Evolutionary conservation across 2,329 filamentous ascomycete genomes (phyloP).

Genomic region (Sclerotinia subarctica): DNA sequence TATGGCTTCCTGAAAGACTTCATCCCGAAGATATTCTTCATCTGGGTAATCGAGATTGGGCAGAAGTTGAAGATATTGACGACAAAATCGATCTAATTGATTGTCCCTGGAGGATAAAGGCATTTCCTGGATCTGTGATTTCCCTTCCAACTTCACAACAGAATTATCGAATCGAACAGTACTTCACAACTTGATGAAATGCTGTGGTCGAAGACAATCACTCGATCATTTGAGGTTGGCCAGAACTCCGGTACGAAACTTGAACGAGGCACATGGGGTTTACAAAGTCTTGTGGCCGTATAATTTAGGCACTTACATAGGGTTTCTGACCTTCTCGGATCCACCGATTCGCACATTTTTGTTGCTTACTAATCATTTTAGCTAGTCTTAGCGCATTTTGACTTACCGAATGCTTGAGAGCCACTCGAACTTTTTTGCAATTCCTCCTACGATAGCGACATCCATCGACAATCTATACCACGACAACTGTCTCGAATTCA

Average conservation of each 20-base stretch:
- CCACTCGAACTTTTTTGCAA: slow-evolving; percentile 25
- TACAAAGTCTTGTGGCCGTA: background rate
- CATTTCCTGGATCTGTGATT: background rate
- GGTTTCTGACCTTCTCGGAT: slow-evolving; percentile 24
- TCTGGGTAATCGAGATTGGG: slow-evolving; percentile 62
- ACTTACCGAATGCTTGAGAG: slow-evolving; percentile 24
- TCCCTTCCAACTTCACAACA: background rate
- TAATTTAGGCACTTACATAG: slow-evolving; percentile 27
- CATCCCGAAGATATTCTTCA: slow-evolving; percentile 53
- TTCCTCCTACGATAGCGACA: slow-evolving; percentile 33
- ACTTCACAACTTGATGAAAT: slow-evolving; percentile 17
- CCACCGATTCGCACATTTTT: slow-evolving; percentile 22
- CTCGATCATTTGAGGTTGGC: slow-evolving; percentile 10
- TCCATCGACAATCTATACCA: slow-evolving; percentile 34
- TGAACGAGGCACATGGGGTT: background rate
- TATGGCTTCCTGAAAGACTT: slow-evolving; percentile 63
- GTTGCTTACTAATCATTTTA: slow-evolving; percentile 26
- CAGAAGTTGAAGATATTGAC: slow-evolving; percentile 78
- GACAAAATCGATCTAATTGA: slow-evolving; percentile 55
- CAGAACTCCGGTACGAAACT: background rate
- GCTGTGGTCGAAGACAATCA: slow-evolving; percentile 3
- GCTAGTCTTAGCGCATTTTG: slow-evolving; percentile 27
- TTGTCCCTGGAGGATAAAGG: slow-evolving; percentile 26
- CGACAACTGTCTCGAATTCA: slow-evolving; percentile 35
- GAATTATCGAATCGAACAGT: background rate